These are phyloP conservation scores for Olyra latifolia DNA, from an alignment of 176 grass and related monocot genomes.

Conservation along the genomic window DNA sequence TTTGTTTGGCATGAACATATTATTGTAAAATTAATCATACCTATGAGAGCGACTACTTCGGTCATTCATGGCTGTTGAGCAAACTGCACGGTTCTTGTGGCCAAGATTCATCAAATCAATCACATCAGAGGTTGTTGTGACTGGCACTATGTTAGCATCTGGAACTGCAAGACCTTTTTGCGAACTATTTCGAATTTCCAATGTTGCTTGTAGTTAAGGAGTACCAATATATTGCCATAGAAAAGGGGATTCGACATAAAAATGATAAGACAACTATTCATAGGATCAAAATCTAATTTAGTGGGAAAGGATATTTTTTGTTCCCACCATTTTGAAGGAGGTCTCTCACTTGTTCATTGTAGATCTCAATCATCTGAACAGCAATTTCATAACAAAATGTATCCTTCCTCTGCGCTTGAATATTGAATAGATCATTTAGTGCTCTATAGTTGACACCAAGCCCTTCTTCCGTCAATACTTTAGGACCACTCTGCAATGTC, in stretches of 20 bases:
- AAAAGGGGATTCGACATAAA: background rate
- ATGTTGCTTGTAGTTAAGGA: slow-evolving; percentile 76
- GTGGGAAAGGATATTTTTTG: slow-evolving; percentile 90
- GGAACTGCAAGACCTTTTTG: slow-evolving; percentile 82
- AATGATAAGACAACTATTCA: background rate
- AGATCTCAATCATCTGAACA: slow-evolving; percentile 97
- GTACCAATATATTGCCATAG: background rate
- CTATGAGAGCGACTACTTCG: slow-evolving; percentile 97
- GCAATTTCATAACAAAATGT: slow-evolving; percentile 86
- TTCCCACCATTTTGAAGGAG: slow-evolving; percentile 81
- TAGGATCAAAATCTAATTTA: background rate
- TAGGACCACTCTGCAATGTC: slow-evolving; percentile 76
- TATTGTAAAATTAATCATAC: slow-evolving; percentile 33
- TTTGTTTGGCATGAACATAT: background rate
- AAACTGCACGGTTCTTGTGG: slow-evolving; percentile 80
- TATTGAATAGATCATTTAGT: slow-evolving; percentile 80
- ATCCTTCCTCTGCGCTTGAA: slow-evolving; percentile 63
- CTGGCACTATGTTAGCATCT: slow-evolving; percentile 72
- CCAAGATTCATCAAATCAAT: slow-evolving; percentile 89
- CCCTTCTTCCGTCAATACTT: slow-evolving; percentile 72
- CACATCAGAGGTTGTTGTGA: slow-evolving; percentile 68
- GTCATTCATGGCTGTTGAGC: slow-evolving; percentile 93
- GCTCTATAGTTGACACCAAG: slow-evolving; percentile 95
- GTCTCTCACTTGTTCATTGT: slow-evolving; percentile 98
- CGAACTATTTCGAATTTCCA: slow-evolving; percentile 81